Percentiles rank a stretch among this genome's conserved stretches.
Conservation (phyloP, 192 early-diverging fungal species). For the Phlyctochytrium arcticum region DNA sequence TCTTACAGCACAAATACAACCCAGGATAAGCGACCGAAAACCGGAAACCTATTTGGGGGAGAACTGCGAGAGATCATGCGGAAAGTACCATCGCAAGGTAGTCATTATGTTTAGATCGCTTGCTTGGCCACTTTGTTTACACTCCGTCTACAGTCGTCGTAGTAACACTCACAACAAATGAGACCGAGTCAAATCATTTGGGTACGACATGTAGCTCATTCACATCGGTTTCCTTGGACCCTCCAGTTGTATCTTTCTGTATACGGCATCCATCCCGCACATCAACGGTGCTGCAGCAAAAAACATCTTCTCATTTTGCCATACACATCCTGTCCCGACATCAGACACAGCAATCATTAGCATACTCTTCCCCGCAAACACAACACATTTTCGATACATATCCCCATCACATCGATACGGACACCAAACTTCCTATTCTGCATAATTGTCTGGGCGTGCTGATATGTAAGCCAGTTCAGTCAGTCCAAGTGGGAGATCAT, state of each 20-base stretch:
- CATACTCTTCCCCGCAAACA: conserved; percentile 55
- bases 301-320: conserved; percentile 41
- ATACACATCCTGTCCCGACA: conserved; percentile 55
- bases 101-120: background rate
- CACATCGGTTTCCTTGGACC: conserved; percentile 58
- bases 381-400: conserved; percentile 23
- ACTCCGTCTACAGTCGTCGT: conserved; percentile 9
- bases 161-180: conserved; percentile 2
- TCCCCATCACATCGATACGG: conserved; percentile 29
- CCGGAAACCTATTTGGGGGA: conserved; percentile 23
- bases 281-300: conserved; percentile 46
- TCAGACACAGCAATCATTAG: conserved; percentile 53
- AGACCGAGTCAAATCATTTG: background rate
- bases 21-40: too few species aligned
- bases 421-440: conserved; percentile 50
- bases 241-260: conserved; percentile 60
- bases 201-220: conserved; percentile 68
- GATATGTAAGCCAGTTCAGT: conserved; percentile 47
- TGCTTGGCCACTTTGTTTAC: background rate
- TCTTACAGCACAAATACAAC: too few species aligned
- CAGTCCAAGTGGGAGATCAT: conserved; percentile 56
- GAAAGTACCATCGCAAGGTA: conserved; percentile 59
- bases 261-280: conserved; percentile 60
- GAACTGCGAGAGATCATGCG: conserved; percentile 52
- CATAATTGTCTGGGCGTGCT: conserved; percentile 54